Conservation (phyloP, 768 basidiomycete species). For the Cubamyces sp. region DNA sequence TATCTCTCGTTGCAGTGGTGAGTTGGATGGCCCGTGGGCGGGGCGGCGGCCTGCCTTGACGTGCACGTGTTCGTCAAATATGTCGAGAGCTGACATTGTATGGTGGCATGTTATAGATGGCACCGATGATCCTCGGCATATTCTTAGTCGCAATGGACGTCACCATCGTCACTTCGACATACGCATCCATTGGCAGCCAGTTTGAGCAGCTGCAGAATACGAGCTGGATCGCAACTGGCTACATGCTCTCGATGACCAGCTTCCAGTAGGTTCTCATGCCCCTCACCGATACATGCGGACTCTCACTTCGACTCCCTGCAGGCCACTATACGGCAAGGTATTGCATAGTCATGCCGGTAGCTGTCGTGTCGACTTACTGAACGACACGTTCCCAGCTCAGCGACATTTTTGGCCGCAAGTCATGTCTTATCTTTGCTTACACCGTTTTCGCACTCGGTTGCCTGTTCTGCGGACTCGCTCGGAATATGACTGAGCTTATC, state of each 20-base stretch:
- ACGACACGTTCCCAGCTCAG: conserved; percentile 35
- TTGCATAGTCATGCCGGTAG: background rate
- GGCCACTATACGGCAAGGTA: conserved; percentile 63
- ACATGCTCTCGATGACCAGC: conserved; percentile 61
- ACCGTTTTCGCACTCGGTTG: conserved; percentile 56
- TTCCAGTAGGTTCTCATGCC: conserved; percentile 58
- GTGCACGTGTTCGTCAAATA: background rate
- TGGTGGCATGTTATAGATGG: conserved; percentile 25
- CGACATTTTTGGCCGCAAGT: conserved; percentile 67
- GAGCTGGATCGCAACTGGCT: conserved; percentile 69
- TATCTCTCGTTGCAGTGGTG: conserved; percentile 24
- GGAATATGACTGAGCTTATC: conserved; percentile 58
- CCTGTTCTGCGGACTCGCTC: conserved; percentile 55
- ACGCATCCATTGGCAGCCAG: conserved; percentile 46
- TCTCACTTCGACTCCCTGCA: conserved; percentile 25
- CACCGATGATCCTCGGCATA: conserved; percentile 36
- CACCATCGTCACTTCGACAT: conserved; percentile 40
- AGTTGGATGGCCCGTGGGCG: background rate
- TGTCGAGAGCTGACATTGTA: background rate
- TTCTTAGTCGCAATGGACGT: conserved; percentile 40
- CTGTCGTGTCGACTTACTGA: background rate
- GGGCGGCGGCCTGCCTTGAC: background rate
- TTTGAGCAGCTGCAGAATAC: conserved; percentile 65
- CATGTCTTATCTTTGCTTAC: conserved; percentile 60
- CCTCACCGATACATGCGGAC: too few species aligned